Conservation (phyloP, 2,329 filamentous ascomycete genomes). For the Botryotinia calthae region DNA sequence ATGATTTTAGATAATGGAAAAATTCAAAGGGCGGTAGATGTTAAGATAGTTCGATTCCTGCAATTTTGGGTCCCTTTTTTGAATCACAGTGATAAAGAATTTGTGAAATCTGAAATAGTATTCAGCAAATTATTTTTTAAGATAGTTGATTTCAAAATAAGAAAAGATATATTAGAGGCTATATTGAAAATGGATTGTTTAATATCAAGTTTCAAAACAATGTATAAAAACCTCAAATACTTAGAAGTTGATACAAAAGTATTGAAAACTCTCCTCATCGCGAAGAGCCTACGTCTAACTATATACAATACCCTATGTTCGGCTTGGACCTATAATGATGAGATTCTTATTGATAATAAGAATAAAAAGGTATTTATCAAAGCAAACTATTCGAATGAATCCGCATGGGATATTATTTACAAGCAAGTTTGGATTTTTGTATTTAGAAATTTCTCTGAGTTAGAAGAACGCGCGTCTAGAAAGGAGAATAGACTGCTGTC, state of each 20-base stretch:
- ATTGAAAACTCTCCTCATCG: neutral
- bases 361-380: neutral
- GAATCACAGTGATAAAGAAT: neutral
- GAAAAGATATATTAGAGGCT: neutral
- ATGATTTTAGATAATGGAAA: neutral
- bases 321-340: neutral
- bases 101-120: neutral
- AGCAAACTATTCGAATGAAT: neutral
- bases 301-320: neutral
- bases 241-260: neutral
- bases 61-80: neutral
- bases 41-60: neutral
- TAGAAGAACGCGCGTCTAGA: neutral
- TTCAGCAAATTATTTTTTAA: neutral
- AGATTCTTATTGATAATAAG: neutral
- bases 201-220: neutral
- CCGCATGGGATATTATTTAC: neutral
- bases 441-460: neutral
- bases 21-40: neutral
- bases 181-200: neutral
- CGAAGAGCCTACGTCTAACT: neutral
- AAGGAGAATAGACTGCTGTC: neutral
- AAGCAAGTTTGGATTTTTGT: neutral
- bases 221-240: neutral
- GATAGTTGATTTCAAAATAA: neutral